A percentile compares a stretch with the other conserved stretches of the same genome.
These are phyloP conservation scores for Amylocarpus encephaloides DNA, from an alignment of 2,329 filamentous ascomycete species.

Conservation along the genomic window DNA sequence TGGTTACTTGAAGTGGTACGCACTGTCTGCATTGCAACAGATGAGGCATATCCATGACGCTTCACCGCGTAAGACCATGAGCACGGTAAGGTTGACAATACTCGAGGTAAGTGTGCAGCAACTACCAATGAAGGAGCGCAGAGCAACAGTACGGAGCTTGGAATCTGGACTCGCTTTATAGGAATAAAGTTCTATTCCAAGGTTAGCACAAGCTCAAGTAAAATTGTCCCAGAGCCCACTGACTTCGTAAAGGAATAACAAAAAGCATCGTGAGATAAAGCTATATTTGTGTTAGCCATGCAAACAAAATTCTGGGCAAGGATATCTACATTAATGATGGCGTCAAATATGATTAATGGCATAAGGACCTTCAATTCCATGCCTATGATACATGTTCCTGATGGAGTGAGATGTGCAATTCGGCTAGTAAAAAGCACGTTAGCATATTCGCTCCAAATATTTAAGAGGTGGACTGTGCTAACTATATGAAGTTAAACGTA, in stretches of 20 bases:
- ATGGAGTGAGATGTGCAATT: constrained; percentile 38
- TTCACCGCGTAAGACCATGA: constrained; percentile 53
- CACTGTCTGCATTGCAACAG: constrained; percentile 53
- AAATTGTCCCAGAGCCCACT: not conserved
- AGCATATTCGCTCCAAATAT: not conserved
- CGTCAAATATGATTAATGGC: constrained; percentile 54
- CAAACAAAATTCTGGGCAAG: not conserved
- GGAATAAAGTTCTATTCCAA: constrained; percentile 43
- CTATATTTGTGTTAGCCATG: constrained; percentile 31
- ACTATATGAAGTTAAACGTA: constrained; percentile 36
- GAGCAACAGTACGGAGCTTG: constrained; percentile 44
- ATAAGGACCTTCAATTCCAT: constrained; percentile 52
- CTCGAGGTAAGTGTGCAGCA: constrained; percentile 15
- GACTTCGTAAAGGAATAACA: constrained; percentile 18
- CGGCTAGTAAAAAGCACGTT: constrained; percentile 26
- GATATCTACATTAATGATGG: constrained; percentile 54
- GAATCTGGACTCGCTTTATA: constrained; percentile 42
- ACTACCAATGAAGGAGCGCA: constrained; percentile 45
- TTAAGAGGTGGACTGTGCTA: constrained; percentile 29
- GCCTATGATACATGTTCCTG: constrained; percentile 53
- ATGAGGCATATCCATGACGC: constrained; percentile 59
- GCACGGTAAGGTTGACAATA: constrained; percentile 49
- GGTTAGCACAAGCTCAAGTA: not conserved
- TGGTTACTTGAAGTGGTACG: too few species aligned
- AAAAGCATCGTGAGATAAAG: constrained; percentile 22